Percentiles rank a stretch among this genome's conserved stretches.
phyloP scores from a whole-genome alignment of 345 rosid species.

The Melaleuca quinquenervia region DNA sequence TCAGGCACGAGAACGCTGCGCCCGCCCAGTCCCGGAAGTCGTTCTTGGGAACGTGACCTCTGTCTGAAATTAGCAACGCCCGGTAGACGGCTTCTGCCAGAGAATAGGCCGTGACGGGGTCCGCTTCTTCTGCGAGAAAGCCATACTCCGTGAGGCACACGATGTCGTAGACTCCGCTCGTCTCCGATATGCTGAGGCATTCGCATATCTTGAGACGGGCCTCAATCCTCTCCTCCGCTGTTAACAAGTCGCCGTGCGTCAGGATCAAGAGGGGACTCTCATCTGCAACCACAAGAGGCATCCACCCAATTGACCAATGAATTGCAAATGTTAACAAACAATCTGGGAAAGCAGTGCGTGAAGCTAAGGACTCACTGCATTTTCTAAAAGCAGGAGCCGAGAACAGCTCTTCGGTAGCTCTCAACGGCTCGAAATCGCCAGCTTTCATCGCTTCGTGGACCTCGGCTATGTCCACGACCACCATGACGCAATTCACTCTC shows the following conservation, averaged over 20 bases:
- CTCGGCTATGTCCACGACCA: constrained; percentile 41
- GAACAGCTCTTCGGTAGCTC: constrained; percentile 34
- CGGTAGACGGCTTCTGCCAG: constrained; percentile 29
- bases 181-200: constrained; percentile 21
- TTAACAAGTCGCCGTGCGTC: constrained; percentile 50
- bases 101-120: constrained; percentile 39
- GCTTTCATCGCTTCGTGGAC: constrained; percentile 27
- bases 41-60: constrained; percentile 30
- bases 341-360: neutral
- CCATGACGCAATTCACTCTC: constrained; percentile 38
- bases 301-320: neutral
- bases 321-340: neutral
- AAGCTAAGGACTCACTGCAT: constrained; percentile 27
- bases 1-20: constrained; percentile 13
- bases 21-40: constrained; percentile 21
- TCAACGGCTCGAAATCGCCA: constrained; percentile 27
- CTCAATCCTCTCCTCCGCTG: constrained; percentile 33
- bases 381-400: constrained; percentile 25
- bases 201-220: constrained; percentile 39
- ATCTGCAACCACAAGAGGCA: constrained; percentile 14
- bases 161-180: constrained; percentile 33
- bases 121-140: constrained; percentile 36
- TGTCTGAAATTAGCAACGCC: constrained; percentile 45
- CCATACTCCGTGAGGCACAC: constrained; percentile 51
- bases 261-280: constrained; percentile 44